Evolutionary conservation across 164 flowering plant species (phyloP).

Genomic region (Stephania japonica): DNA sequence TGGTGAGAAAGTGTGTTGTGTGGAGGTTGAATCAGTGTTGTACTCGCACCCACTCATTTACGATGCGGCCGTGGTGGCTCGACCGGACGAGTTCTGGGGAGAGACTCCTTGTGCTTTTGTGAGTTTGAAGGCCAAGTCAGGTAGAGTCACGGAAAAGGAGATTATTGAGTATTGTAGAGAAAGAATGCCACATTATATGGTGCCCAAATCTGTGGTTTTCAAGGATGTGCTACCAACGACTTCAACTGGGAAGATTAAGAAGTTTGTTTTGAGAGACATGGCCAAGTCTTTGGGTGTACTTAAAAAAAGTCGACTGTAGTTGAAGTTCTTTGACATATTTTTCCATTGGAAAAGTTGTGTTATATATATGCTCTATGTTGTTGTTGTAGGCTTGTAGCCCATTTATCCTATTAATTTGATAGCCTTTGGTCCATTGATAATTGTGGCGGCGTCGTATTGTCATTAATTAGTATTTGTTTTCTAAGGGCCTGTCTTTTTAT

Average conservation of each 20-base stretch:
- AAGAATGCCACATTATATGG: no score
- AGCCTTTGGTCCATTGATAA: no score
- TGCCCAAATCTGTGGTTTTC: slow-evolving; percentile 57
- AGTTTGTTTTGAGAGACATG: slow-evolving; percentile 39
- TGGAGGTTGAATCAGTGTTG: no score
- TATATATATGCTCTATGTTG: no score
- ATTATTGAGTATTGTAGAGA: slow-evolving; percentile 45
- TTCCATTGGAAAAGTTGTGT: no score
- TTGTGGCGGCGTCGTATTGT: no score
- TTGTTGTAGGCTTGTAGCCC: no score
- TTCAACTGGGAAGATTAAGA: slow-evolving; percentile 52
- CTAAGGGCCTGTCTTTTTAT: no score
- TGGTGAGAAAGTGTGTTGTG: slow-evolving; percentile 29
- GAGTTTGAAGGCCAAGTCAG: neutral
- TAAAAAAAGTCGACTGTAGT: neutral
- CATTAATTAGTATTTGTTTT: no score
- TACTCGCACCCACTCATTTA: no score
- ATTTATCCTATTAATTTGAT: no score
- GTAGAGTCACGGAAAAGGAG: slow-evolving; percentile 29
- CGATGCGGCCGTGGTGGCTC: slow-evolving; percentile 64
- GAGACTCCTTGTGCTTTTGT: slow-evolving; percentile 89
- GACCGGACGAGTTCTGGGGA: slow-evolving; percentile 74
- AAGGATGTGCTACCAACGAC: slow-evolving; percentile 60
- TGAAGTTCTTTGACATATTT: no score
- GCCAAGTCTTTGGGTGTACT: neutral